Base-by-base conservation (phyloP, 768 basidiomycete genomes). In the Boletus bicolor region DNA sequence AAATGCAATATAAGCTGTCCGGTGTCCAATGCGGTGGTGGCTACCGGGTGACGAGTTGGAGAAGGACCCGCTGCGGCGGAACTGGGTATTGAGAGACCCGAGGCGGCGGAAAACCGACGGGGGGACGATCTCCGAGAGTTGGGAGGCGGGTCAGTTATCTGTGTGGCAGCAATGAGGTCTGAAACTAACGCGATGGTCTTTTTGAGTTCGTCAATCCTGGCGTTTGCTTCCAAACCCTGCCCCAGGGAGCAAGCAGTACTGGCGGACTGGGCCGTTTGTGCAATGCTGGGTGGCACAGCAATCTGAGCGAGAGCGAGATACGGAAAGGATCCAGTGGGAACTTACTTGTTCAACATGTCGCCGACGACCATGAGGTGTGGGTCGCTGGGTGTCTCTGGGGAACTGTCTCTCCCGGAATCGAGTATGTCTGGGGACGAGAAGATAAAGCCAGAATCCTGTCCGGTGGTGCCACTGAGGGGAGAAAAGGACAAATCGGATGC, bases 221-320 rank as follows among this genome's bases (percentile, higher is more conserved):
- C 75, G 39, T 75, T 75, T 7, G 80, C 79, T 61, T 80, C 78
- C 8, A 73, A 57, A 48, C 75, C 76, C 58, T 81, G 77, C n/a
- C 71, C 78, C 15, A 68, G 57, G 30, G 72, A 73, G 58, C 80
- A 84, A 35, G 79, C 78, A 38, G 76, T 75, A 41, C 77, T 80
- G 42, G 82, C 84, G 43, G 81, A 80, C 51, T 78, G 75, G 38
- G 84, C 84, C 15, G 83, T 84, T 52, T 80, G 77, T 41, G 80
- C 82, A 60, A 87, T 84, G 68, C 85, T 86, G 63, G 41, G 59
- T 52, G 58, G 55, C 50, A 64, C 57, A 58, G 54, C 59, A 56
- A 65, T 55, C 57, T 59, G 42, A 66, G 65, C 37, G 55, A 30
- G 39, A 2, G 58, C 32, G 2, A 10, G 3, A 39, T 17, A 44